A percentile compares a stretch with the other conserved stretches of the same genome.
These are phyloP conservation scores for Austroboletus festivus DNA, from an alignment of 768 basidiomycete genomes.

Conservation along the genomic window DNA sequence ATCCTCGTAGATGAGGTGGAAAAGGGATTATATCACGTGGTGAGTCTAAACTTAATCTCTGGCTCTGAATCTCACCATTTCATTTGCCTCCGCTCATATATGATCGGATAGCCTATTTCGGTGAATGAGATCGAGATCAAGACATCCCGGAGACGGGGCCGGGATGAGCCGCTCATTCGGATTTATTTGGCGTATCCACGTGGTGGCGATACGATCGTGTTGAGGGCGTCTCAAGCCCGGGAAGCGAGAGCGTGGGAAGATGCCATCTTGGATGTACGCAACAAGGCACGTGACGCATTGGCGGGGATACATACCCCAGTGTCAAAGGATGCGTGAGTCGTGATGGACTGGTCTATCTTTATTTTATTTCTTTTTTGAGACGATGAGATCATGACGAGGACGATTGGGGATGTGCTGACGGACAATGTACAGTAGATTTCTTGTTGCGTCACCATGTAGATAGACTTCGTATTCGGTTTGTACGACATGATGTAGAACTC, in stretches of 20 bases:
- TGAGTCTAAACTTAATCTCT: constrained; percentile 33
- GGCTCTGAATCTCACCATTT: background rate
- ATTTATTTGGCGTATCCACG: constrained; percentile 65
- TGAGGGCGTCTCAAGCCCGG: constrained; percentile 54
- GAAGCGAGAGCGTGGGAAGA: constrained; percentile 57
- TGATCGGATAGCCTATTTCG: constrained; percentile 58
- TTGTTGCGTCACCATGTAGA: too few relatives aligned
- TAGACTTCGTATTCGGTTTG: too few relatives aligned
- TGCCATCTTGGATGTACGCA: constrained; percentile 31
- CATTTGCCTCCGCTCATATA: too few relatives aligned
- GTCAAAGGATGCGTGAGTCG: too few relatives aligned
- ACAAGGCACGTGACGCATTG: constrained; percentile 10
- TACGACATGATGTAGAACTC: too few relatives aligned
- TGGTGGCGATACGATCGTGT: constrained; percentile 65
- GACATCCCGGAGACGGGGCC: constrained; percentile 40
- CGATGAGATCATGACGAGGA: too few relatives aligned
- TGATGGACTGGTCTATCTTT: too few relatives aligned
- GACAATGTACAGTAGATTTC: too few relatives aligned
- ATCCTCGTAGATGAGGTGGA: constrained; percentile 75
- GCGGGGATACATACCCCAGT: too few relatives aligned
- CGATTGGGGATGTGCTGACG: too few relatives aligned
- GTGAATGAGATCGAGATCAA: constrained; percentile 63
- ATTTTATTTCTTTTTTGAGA: too few relatives aligned
- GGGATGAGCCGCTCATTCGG: constrained; percentile 69
- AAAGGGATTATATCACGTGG: constrained; percentile 79